These are phyloP conservation scores for Diaporthe capsici DNA, from an alignment of 2,329 filamentous ascomycete genomes.

Conservation along the genomic window DNA sequence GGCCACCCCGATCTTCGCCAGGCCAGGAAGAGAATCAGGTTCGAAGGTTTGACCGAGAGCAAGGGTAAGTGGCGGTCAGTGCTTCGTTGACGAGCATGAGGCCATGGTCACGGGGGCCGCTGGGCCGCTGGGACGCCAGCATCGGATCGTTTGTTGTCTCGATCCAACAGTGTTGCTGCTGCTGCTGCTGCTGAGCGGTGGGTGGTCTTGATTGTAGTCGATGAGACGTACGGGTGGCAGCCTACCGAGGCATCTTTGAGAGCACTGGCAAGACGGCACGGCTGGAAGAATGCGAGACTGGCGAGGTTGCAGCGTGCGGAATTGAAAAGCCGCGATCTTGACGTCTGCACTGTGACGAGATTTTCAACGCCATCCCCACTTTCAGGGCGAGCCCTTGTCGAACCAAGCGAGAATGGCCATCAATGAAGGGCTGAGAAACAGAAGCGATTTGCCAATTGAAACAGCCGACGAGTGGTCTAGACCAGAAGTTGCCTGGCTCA, in stretches of 20 bases:
- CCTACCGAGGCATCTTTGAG: not conserved
- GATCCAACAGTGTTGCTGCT: not conserved
- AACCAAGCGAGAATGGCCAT: slow-evolving; percentile 17
- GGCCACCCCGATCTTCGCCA: slow-evolving; percentile 19
- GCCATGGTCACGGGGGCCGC: slow-evolving; percentile 32
- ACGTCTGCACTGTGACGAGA: slow-evolving; percentile 34
- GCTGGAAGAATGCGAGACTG: not conserved
- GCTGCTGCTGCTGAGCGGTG: not conserved
- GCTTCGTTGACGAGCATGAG: slow-evolving; percentile 33
- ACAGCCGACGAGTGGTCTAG: slow-evolving; percentile 34
- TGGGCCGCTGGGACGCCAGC: not conserved
- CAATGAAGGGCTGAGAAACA: slow-evolving; percentile 34
- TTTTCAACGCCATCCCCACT: slow-evolving; percentile 33
- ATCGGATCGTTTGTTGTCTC: not conserved
- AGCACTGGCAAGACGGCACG: not conserved
- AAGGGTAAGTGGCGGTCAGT: slow-evolving; percentile 34
- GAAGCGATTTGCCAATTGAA: slow-evolving; percentile 12
- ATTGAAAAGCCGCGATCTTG: not conserved
- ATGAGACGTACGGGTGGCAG: slow-evolving; percentile 9
- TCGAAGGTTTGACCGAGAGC: slow-evolving; percentile 16
- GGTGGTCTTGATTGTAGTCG: not conserved
- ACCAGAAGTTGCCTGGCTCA: slow-evolving; percentile 24
- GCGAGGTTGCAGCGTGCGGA: not conserved
- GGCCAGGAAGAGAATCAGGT: slow-evolving; percentile 24
- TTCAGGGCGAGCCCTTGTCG: slow-evolving; percentile 28